These are phyloP conservation scores for Nelumbo lutea DNA, from an alignment of 164 flowering plant genomes.

Conservation along the genomic window DNA sequence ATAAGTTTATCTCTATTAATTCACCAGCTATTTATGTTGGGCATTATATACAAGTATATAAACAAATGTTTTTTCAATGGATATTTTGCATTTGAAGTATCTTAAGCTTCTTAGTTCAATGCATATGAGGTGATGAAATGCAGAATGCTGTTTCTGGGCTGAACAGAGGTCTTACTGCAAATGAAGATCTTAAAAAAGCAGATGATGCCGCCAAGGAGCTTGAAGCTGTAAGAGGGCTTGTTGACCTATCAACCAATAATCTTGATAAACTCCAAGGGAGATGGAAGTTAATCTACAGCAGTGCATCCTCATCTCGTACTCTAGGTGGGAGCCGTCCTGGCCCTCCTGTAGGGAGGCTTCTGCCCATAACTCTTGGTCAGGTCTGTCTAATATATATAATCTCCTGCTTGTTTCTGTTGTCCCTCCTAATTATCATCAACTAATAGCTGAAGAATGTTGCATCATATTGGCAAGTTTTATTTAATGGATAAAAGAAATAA, in stretches of 20 bases:
- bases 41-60: too few species aligned
- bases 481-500: too few species aligned
- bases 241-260: constrained; percentile 52
- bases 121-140: constrained; percentile 17
- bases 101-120: constrained; percentile 6
- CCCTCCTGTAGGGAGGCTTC: constrained; percentile 82
- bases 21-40: too few species aligned
- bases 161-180: too few species aligned
- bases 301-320: too few species aligned
- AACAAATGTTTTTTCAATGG: too few species aligned
- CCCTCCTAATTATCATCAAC: neutral
- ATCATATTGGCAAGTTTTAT: neutral
- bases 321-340: constrained; percentile 40
- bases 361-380: constrained; percentile 94
- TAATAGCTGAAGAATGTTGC: neutral
- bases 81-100: neutral
- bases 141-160: constrained; percentile 35
- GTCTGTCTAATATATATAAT: constrained; percentile 30
- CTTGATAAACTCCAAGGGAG: constrained; percentile 34
- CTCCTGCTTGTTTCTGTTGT: neutral
- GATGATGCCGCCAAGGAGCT: constrained; percentile 57
- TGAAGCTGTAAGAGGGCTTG: constrained; percentile 68
- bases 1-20: too few species aligned
- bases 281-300: too few species aligned
- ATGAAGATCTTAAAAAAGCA: constrained; percentile 25